Evolutionary conservation across 306 rosid genomes (phyloP), one percentile per base, ranked within the genome.

Genomic region (Cucurbita moschata): DNA sequence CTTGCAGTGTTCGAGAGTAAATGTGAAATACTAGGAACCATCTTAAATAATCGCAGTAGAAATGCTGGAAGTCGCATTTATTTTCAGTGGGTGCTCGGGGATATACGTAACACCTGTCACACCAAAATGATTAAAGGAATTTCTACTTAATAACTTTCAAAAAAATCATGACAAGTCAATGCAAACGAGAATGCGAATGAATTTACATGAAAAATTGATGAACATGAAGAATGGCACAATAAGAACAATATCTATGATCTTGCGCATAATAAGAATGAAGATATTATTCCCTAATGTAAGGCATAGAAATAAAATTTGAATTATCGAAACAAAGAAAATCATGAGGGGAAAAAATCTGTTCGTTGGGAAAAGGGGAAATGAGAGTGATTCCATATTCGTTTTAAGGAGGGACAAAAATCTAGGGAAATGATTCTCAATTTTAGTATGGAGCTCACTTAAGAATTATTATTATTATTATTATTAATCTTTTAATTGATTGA

Each of bases 31-130:
- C 70, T 39, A 60, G 57, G 42, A 46, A 74, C 26, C 46, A 44
- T 73, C 80, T 79, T 84, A 94, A 43, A 76, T 16, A 77, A 79
- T 75, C 71, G 83, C 91, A 4, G 88, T 76, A 53, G 87, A 89
- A 76, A 86, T 82, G 85, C 96, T 80, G 82, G 96, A 86, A 72
- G 88, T 89, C 74, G 99, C 89, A 47, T 86, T 86, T 73, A 91
- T 89, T 88, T 81, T 84, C 76, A 91, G 80, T 3, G 96, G 76
- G 77, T 82, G 73, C 83, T 91, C 96, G 4, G 97, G 97, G 73
- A 83, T 82, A 72, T 89, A 95, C 39, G 92, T 76, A 78, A 81
- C 76, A 79, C 99, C 99, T 91, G 91, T 76, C 57, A 64, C 73
- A 80, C 68, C 83, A 81, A 71, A 79, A 78, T 13, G 46, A 51